Evolutionary conservation across 2,329 filamentous ascomycete genomes (phyloP), one percentile per base, ranked within the genome.

Genomic region (Aspergillus intermedius): DNA sequence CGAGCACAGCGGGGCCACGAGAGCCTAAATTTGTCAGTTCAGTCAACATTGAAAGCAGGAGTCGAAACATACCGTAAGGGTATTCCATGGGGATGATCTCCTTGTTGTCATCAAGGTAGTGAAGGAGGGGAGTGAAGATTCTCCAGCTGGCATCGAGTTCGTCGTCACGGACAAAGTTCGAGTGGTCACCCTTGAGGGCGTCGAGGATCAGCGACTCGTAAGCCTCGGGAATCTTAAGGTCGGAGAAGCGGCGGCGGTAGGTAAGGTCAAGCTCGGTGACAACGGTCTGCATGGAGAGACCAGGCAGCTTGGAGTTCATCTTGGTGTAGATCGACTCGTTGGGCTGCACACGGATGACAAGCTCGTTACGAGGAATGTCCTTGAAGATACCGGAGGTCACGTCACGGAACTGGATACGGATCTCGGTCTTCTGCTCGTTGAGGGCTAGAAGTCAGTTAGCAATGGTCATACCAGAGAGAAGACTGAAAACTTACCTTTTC

Each of bases 301-400:
- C 93, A 17, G 93, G 94, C 51, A 98, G 80, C 80, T 98, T 98
- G 25, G 91, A 97, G 85, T 98, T 98, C 93, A 98, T 98, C 84
- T 98, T 98, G 74, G 97, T 95, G 77, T 98, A 98, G 59, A 98
- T 91, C 68, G 88, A 95, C 80, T 98, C 93, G 77, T 98, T 98
- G 62, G 93, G 93, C 78, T 98, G 93, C 57, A 98, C 95, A 60
- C 93, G 91, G 77, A 98, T 96, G 64, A 98, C 93, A 58, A 98
- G 86, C 77, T 98, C 93, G 77, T 98, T 98, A 60, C 94, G 87
- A 51, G 93, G 94, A 66, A 98, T 98, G 70, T 98, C 91, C 81
- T 97, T 97, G 79, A 98, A 98, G 73, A 98, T 98, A 59, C 94
- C 93, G 44, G 91, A 96, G 19, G 93, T 97, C 57, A 98, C 93